Evolutionary conservation across 805 yeast genomes (phyloP).

Genomic region (Yueomyces sinensis): DNA sequence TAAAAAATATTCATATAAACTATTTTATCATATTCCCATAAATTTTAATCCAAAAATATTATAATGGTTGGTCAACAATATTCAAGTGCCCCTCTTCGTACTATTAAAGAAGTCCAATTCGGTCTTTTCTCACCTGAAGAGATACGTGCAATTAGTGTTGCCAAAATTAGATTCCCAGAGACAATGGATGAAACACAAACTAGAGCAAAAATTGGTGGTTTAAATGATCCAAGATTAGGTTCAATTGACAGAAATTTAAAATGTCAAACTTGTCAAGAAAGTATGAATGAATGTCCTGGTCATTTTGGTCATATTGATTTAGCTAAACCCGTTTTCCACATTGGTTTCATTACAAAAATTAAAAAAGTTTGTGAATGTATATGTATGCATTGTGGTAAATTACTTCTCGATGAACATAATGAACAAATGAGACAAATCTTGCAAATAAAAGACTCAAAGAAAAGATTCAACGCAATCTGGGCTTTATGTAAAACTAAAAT

Average conservation of each 20-base stretch:
- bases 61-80: slow-evolving; percentile 64
- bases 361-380: slow-evolving; percentile 93
- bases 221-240: slow-evolving; percentile 94
- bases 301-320: slow-evolving; percentile 98
- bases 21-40: not conserved
- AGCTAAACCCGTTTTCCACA: slow-evolving; percentile 97
- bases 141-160: slow-evolving; percentile 92
- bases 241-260: slow-evolving; percentile 93
- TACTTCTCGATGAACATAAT: slow-evolving; percentile 67
- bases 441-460: slow-evolving; percentile 83
- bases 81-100: slow-evolving; percentile 96
- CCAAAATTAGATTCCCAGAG: slow-evolving; percentile 95
- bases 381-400: slow-evolving; percentile 97
- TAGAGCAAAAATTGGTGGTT: slow-evolving; percentile 91
- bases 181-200: slow-evolving; percentile 98
- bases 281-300: slow-evolving; percentile 98
- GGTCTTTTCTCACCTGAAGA: slow-evolving; percentile 98
- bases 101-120: slow-evolving; percentile 96
- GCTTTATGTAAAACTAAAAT: slow-evolving; percentile 77
- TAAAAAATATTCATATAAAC: slow-evolving; percentile 2
- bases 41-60: slow-evolving; percentile 1
- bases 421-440: slow-evolving; percentile 73
- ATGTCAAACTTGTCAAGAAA: slow-evolving; percentile 99
- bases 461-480: slow-evolving; percentile 97
- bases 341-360: slow-evolving; percentile 86